phyloP scores from a whole-genome alignment of 2,329 filamentous ascomycete genomes.

The Anisogramma anomala region DNA sequence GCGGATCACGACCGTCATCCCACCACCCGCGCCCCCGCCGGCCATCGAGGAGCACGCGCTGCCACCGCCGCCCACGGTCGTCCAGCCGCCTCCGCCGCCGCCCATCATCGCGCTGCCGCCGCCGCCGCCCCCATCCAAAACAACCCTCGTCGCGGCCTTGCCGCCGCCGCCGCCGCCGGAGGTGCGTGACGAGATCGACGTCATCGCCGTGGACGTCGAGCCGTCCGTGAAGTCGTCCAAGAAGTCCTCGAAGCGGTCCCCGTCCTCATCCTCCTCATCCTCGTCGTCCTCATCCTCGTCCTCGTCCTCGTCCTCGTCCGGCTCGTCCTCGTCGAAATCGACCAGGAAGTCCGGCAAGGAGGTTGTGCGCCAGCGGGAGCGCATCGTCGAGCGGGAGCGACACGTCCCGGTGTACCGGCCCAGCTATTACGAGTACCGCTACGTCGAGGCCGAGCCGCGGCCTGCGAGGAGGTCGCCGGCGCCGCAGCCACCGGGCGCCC shows the following conservation, averaged over 20 bases:
- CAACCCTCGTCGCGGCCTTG: constrained; percentile 12
- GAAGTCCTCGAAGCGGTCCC: constrained; percentile 1
- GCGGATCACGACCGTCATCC: constrained; percentile 29
- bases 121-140: constrained; percentile 17
- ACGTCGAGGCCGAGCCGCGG: constrained; percentile 37
- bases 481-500: constrained; percentile 20
- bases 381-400: constrained; percentile 41
- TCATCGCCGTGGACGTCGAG: constrained; percentile 21
- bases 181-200: constrained; percentile 18
- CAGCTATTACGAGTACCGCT: constrained; percentile 37
- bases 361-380: constrained; percentile 26
- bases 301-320: constrained; percentile 6
- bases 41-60: constrained; percentile 15
- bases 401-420: constrained; percentile 32
- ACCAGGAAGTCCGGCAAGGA: constrained; percentile 10
- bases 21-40: constrained; percentile 15
- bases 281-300: too few species aligned
- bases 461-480: constrained; percentile 25
- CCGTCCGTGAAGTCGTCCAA: constrained; percentile 14
- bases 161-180: constrained; percentile 16
- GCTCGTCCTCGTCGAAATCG: constrained; percentile 8
- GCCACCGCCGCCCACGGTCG: constrained; percentile 16
- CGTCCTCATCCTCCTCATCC: constrained; percentile 4
- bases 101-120: constrained; percentile 16
- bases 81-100: constrained; percentile 14